phyloP scores from a whole-genome alignment of 78 protist genomes.

The Cyanophora paradoxa region DNA sequence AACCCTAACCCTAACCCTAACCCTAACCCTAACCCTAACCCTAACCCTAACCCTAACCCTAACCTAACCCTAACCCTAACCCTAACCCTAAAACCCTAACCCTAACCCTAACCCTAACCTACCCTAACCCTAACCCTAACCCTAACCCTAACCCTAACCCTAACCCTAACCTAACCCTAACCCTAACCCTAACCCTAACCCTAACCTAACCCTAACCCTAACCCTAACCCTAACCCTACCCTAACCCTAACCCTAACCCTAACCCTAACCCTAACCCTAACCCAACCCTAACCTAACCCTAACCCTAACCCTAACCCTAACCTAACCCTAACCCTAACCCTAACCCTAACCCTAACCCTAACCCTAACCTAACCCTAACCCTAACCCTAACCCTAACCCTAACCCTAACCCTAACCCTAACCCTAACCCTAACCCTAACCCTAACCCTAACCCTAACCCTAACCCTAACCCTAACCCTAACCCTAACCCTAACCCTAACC shows the following conservation, averaged over 20 bases:
- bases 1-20: slow-evolving; percentile 4
- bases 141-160: slow-evolving; percentile 6
- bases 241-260: not conserved
- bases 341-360: slow-evolving; percentile 5
- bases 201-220: too few relatives aligned
- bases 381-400: slow-evolving; percentile 5
- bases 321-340: not conserved
- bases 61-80: not conserved
- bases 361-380: too few relatives aligned
- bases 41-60: slow-evolving; percentile 2
- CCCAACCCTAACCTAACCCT: too few relatives aligned
- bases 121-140: too few relatives aligned
- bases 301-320: not conserved
- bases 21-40: slow-evolving; percentile 6
- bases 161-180: too few relatives aligned
- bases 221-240: slow-evolving; percentile 7
- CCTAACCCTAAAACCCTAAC: too few relatives aligned
- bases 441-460: slow-evolving; percentile 5
- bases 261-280: not conserved
- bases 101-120: too few relatives aligned
- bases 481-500: slow-evolving; percentile 6
- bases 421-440: slow-evolving; percentile 6
- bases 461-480: slow-evolving; percentile 5
- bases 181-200: slow-evolving; percentile 4
- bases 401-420: slow-evolving; percentile 5